A percentile compares a stretch with the other conserved stretches of the same genome.
These are phyloP conservation scores for Ascoidea rubescens DNA, from an alignment of 805 yeast genomes.

Conservation along the genomic window DNA sequence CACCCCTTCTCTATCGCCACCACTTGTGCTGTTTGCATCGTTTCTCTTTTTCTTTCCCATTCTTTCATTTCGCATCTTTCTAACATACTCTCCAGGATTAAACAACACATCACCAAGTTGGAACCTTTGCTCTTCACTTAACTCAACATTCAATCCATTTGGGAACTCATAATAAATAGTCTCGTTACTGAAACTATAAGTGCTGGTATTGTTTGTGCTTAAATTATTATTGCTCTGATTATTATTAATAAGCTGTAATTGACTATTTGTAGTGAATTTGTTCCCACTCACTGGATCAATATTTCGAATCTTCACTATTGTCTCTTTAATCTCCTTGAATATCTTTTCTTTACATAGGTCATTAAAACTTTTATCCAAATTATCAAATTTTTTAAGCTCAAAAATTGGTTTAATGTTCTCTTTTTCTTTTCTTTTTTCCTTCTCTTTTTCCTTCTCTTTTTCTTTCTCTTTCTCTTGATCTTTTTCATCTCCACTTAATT, in stretches of 20 bases:
- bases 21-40: too few relatives aligned
- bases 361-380: conserved; percentile 34
- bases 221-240: too few relatives aligned
- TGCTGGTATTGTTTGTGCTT: not conserved
- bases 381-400: conserved; percentile 16
- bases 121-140: conserved; percentile 40
- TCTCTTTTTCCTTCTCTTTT: conserved; percentile 1
- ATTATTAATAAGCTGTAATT: not conserved
- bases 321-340: conserved; percentile 65
- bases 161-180: conserved; percentile 58
- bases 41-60: too few relatives aligned
- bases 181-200: conserved; percentile 1
- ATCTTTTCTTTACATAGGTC: conserved; percentile 41
- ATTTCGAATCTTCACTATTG: conserved; percentile 33
- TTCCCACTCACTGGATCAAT: not conserved
- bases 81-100: conserved; percentile 34
- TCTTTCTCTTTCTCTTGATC: conserved; percentile 5
- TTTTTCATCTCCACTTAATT: not conserved
- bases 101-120: conserved; percentile 63
- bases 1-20: too few relatives aligned
- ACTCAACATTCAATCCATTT: conserved; percentile 52
- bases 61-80: too few relatives aligned
- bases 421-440: conserved; percentile 1
- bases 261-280: not conserved
- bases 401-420: conserved; percentile 12